Evolutionary conservation across 1,284 basidiomycete genomes (phyloP).

Genomic region (Chondrostereum purpureum): DNA sequence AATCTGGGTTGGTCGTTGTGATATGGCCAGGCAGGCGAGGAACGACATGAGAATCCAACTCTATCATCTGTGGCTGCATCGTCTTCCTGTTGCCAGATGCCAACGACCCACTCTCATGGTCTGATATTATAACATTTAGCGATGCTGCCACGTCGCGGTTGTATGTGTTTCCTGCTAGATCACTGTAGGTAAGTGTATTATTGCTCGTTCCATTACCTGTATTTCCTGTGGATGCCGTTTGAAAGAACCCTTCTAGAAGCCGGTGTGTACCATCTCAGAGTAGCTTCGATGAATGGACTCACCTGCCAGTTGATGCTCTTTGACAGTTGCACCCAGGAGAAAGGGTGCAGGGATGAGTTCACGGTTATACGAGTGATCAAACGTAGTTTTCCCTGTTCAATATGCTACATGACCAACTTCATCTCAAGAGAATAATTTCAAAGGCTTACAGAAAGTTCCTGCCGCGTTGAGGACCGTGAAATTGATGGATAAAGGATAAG

Average conservation of each 20-base stretch:
- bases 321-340: conserved; percentile 49
- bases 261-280: conserved; percentile 1
- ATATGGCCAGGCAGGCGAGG: too few species aligned
- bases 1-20: too few species aligned
- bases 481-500: conserved; percentile 49
- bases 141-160: conserved; percentile 52
- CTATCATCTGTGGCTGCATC: too few species aligned
- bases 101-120: conserved; percentile 56
- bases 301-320: conserved; percentile 54
- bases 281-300: conserved; percentile 14
- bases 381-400: conserved; percentile 37
- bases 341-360: conserved; percentile 52
- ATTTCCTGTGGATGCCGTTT: conserved; percentile 38
- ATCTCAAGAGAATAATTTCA: conserved; percentile 17
- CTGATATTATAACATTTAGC: conserved; percentile 53
- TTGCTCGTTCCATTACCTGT: conserved; percentile 63
- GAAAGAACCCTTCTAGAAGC: conserved; percentile 48
- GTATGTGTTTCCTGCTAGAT: conserved; percentile 58
- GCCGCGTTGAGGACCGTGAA: neutral
- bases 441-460: neutral
- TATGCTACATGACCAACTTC: conserved; percentile 4
- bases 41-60: too few species aligned
- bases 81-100: too few species aligned
- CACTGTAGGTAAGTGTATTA: conserved; percentile 60
- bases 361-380: conserved; percentile 68